Conservation (phyloP, 352 stramenopile genomes). For the Pythium sp. region DNA sequence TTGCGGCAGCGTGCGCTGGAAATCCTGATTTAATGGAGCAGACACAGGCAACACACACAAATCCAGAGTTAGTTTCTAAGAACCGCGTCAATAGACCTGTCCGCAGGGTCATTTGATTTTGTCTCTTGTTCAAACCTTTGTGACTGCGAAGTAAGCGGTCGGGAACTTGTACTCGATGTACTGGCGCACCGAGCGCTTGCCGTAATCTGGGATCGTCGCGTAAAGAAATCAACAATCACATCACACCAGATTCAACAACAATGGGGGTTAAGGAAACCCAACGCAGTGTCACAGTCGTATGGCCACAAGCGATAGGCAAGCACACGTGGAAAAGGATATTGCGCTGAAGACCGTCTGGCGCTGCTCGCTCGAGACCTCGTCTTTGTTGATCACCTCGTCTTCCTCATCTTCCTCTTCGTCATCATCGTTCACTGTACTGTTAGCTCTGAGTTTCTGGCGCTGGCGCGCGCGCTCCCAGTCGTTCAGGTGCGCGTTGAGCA, state of each 20-base stretch:
- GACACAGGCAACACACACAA: not conserved
- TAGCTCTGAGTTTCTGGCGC: slow-evolving; percentile 3
- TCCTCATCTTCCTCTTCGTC: slow-evolving; percentile 18
- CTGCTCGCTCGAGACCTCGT: slow-evolving; percentile 24
- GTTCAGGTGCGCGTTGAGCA: slow-evolving; percentile 48
- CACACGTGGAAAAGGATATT: slow-evolving; percentile 49
- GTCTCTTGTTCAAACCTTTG: slow-evolving; percentile 31
- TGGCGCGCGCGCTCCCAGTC: slow-evolving; percentile 18
- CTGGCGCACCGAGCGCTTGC: slow-evolving; percentile 61
- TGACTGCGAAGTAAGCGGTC: slow-evolving; percentile 52
- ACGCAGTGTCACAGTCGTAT: not conserved
- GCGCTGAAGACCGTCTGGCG: slow-evolving; percentile 80
- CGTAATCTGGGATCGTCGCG: slow-evolving; percentile 80
- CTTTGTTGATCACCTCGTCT: slow-evolving; percentile 13
- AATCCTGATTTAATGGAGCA: slow-evolving; percentile 32
- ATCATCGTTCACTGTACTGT: not conserved
- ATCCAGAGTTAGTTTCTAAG: not conserved
- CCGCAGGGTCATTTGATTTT: not conserved
- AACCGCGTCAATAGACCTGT: not conserved
- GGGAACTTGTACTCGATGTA: slow-evolving; percentile 83
- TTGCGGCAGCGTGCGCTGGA: slow-evolving; percentile 63
- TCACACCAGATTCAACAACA: not conserved
- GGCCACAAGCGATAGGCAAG: not conserved
- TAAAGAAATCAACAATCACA: slow-evolving; percentile 23
- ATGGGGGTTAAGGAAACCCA: slow-evolving; percentile 23